Evolutionary conservation across 2,329 filamentous ascomycete genomes (phyloP).

Genomic region (Diaporthe citrichinensis): DNA sequence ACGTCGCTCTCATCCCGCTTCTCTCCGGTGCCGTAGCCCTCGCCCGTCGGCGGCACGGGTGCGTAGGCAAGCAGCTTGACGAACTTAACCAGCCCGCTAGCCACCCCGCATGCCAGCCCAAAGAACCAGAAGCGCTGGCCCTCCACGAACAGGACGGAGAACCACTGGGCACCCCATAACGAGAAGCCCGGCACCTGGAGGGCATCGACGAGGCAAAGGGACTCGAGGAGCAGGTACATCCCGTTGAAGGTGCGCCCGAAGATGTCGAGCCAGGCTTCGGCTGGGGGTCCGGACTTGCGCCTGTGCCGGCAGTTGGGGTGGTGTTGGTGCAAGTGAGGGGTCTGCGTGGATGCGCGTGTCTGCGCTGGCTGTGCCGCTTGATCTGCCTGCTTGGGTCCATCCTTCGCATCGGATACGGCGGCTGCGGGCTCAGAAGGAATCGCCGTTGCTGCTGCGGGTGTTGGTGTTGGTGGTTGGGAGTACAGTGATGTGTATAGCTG

Average conservation of each 20-base stretch:
- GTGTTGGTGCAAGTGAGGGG: slow-evolving; percentile 39
- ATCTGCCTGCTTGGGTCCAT: background rate
- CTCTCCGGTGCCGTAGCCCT: slow-evolving; percentile 47
- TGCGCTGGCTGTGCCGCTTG: slow-evolving; percentile 5
- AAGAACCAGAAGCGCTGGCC: slow-evolving; percentile 80
- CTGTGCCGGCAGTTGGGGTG: slow-evolving; percentile 39
- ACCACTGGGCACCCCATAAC: slow-evolving; percentile 66
- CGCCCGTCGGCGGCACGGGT: slow-evolving; percentile 52
- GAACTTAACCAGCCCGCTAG: slow-evolving; percentile 59
- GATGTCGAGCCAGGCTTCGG: slow-evolving; percentile 66
- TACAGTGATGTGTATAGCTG: slow-evolving; percentile 52
- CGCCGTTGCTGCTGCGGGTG: background rate
- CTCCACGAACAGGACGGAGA: slow-evolving; percentile 66
- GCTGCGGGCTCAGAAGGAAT: background rate
- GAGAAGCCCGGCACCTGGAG: slow-evolving; percentile 59
- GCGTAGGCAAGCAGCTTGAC: slow-evolving; percentile 53
- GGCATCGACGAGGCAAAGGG: slow-evolving; percentile 71
- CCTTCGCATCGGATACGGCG: background rate
- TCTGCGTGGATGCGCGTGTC: slow-evolving; percentile 48
- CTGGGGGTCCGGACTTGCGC: slow-evolving; percentile 41
- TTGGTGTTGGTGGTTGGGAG: slow-evolving; percentile 34
- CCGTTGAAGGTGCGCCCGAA: slow-evolving; percentile 72
- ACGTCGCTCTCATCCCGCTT: slow-evolving; percentile 44
- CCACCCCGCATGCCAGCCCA: slow-evolving; percentile 66
- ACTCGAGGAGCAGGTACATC: slow-evolving; percentile 77